Base-by-base conservation (phyloP, 345 rosid genomes). In the Eucalyptus sideroxylon region DNA sequence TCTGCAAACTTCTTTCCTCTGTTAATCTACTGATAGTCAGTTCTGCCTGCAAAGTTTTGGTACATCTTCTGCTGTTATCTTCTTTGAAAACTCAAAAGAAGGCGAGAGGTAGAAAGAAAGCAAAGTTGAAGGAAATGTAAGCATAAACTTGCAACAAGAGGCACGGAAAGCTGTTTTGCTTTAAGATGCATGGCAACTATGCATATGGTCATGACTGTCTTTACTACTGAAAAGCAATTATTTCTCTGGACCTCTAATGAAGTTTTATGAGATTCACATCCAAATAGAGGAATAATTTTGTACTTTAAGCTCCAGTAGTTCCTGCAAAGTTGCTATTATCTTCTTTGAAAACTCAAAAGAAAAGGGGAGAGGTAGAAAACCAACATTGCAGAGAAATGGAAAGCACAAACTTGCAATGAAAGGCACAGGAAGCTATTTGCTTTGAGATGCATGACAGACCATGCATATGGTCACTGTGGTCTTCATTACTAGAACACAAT, bases 31-130 rank as follows among this genome's bases (percentile, higher is more conserved):
- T 65, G 44, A 94, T 93, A 37, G 89, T 92, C 81, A 49, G 89
- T 51, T 93, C 94, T 87, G 96, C 96, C 96, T 94, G 92, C 72
- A 91, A 90, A 87, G 37, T 2, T 24, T 6, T 4, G 72, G 31
- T 86, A 31, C 15, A 4, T 59, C 50, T 67, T 85, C 50, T 23
- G 15, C 45, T 77, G 44, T 40, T 77, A 21, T 77, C 85, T 77
- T 77, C 85, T 77, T 77, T 40, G 42, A 77, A 77, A 77, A 21
- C 85, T 40, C 45, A 77, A 77, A 77, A 17, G 24, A 21, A 6
- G 45, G 45, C 0, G 85, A 77, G 83, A 77, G 16, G 30, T 1
- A 72, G 45, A 11, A 34, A 77, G 85, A 40, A 40, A 77, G 27
- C 47, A 77, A 40, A 0, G 7, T 40, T 77, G 47, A 77, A 77